Conservation (phyloP, 257 asterid species). For the Penstemon newberryi region DNA sequence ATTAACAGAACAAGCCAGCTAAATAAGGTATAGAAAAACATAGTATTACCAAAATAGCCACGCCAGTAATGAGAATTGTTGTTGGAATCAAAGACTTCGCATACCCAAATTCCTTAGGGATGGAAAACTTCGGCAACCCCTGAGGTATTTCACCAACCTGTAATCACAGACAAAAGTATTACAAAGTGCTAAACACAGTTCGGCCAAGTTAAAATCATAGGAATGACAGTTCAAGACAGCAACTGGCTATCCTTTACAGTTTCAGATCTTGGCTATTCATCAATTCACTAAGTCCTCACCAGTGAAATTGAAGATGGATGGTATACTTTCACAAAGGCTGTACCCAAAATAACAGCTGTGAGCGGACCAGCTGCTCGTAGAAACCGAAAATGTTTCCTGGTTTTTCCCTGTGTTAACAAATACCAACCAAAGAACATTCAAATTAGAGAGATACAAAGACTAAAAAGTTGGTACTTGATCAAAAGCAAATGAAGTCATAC, state of each 20-base stretch:
- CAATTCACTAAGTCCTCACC: conserved; percentile 58
- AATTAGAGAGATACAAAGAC: conserved; percentile 23
- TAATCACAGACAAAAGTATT: conserved; percentile 24
- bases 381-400: conserved; percentile 66
- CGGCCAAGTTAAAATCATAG: conserved; percentile 1
- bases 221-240: conserved; percentile 16
- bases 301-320: conserved; percentile 82
- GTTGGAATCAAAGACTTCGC: conserved; percentile 79
- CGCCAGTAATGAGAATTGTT: conserved; percentile 94
- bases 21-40: conserved; percentile 18
- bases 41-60: conserved; percentile 81
- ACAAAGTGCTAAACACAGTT: conserved; percentile 16
- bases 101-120: conserved; percentile 76
- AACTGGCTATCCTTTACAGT: conserved; percentile 12
- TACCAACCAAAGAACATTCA: conserved; percentile 30
- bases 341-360: conserved; percentile 90
- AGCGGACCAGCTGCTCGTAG: conserved; percentile 96
- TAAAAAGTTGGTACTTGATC: conserved; percentile 18
- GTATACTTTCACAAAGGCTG: conserved; percentile 65
- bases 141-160: conserved; percentile 98
- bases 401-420: conserved; percentile 59
- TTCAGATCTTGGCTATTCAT: conserved; percentile 21
- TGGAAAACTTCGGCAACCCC: conserved; percentile 87
- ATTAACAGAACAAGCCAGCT: conserved; percentile 1
- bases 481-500: conserved; percentile 43